Conservation (phyloP, 768 basidiomycete species). For the Neoboletus subvelutipes region DNA sequence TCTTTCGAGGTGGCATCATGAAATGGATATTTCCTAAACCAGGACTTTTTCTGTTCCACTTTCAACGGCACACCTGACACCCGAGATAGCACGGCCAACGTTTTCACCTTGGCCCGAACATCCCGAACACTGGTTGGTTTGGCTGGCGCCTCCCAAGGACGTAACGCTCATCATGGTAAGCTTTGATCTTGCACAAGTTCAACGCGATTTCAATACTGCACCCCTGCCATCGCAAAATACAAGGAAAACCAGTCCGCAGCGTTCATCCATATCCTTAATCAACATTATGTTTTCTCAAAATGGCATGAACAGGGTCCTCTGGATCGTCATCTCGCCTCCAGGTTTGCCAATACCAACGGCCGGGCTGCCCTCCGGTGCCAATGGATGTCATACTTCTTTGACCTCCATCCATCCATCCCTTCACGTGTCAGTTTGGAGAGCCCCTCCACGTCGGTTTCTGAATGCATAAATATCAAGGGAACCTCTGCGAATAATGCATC, state of each 20-base stretch:
- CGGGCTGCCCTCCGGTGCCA: constrained; percentile 15
- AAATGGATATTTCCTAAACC: not conserved
- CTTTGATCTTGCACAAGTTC: constrained; percentile 2
- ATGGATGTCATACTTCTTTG: constrained; percentile 10
- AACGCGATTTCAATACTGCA: constrained; percentile 1
- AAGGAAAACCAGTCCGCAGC: constrained; percentile 4
- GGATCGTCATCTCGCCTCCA: not conserved
- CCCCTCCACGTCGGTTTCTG: constrained; percentile 16
- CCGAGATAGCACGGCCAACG: not conserved
- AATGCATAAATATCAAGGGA: constrained; percentile 19
- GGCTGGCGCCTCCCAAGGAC: constrained; percentile 8
- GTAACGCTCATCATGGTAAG: constrained; percentile 6
- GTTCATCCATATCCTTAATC: constrained; percentile 4
- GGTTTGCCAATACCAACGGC: constrained; percentile 13
- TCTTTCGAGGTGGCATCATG: not conserved
- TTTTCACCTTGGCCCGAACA: constrained; percentile 4
- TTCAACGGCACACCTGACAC: not conserved
- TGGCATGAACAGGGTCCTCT: constrained; percentile 13
- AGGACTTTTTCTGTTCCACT: not conserved
- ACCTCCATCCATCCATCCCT: constrained; percentile 14
- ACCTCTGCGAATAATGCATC: constrained; percentile 6
- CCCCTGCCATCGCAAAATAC: constrained; percentile 2
- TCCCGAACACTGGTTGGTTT: constrained; percentile 28
- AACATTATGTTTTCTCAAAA: not conserved
- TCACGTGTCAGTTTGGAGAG: constrained; percentile 21